Conservation (phyloP, 2,329 filamentous ascomycete genomes). For the Fusarium acutatum region DNA sequence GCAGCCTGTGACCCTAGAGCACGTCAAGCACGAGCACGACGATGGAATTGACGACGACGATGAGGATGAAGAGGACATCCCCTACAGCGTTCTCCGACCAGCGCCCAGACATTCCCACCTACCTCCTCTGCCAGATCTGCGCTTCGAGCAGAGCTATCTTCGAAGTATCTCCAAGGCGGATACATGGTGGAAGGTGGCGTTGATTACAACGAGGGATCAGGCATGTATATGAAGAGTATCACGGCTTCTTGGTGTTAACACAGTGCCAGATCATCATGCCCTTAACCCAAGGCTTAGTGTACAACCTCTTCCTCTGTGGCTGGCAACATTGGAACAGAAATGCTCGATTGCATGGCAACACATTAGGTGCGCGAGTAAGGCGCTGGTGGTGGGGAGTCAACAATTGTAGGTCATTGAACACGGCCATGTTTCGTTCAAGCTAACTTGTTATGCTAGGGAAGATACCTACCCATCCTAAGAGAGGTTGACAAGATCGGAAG, state of each 20-base stretch:
- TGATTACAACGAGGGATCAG: slow-evolving; percentile 91
- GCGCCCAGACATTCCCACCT: slow-evolving; percentile 57
- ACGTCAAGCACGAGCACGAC: slow-evolving; percentile 29
- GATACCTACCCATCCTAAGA: slow-evolving; percentile 57
- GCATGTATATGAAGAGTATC: slow-evolving; percentile 53
- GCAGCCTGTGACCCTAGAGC: slow-evolving; percentile 41
- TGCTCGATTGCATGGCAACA: slow-evolving; percentile 78
- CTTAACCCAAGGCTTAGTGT: slow-evolving; percentile 86
- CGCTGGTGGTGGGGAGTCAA: slow-evolving; percentile 97
- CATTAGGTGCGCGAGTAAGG: slow-evolving; percentile 78
- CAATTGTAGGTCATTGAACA: slow-evolving; percentile 60
- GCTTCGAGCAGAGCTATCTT: slow-evolving; percentile 98
- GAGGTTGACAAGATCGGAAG: background rate
- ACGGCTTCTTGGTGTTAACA: background rate
- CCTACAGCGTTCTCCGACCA: slow-evolving; percentile 70
- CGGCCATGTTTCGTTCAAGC: background rate
- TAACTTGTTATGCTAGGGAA: slow-evolving; percentile 57
- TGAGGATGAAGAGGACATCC: slow-evolving; percentile 68
- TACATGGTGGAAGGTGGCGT: slow-evolving; percentile 79
- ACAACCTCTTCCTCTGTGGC: slow-evolving; percentile 83
- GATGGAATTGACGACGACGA: slow-evolving; percentile 54
- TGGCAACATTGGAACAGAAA: slow-evolving; percentile 91
- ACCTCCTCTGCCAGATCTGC: slow-evolving; percentile 81
- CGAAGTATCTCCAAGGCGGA: slow-evolving; percentile 85
- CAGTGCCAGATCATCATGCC: slow-evolving; percentile 77